A percentile compares a stretch with the other conserved stretches of the same genome.
Conservation (phyloP, 108 stramenopile genomes). For the Nitzschia sp. region DNA sequence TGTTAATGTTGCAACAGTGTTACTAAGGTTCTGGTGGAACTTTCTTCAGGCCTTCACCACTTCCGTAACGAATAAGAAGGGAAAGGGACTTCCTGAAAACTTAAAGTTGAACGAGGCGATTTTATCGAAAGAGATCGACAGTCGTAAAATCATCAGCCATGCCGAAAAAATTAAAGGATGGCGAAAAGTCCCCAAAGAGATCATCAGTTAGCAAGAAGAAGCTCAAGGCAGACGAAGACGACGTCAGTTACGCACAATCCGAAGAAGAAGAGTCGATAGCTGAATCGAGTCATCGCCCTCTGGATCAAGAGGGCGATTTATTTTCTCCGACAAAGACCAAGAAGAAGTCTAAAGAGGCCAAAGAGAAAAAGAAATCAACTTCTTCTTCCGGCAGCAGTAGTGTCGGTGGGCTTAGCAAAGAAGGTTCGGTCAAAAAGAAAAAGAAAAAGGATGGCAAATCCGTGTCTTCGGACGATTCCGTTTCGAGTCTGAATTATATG, state of each 20-base stretch:
- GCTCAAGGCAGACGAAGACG: too few relatives aligned
- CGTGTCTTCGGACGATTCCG: too few relatives aligned
- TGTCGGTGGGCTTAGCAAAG: neutral
- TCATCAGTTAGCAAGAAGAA: too few relatives aligned
- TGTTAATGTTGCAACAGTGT: too few relatives aligned
- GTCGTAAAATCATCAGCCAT: too few relatives aligned
- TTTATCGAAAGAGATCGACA: too few relatives aligned
- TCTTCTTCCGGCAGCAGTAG: neutral
- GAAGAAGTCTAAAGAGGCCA: conserved; percentile 1
- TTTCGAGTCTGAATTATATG: too few relatives aligned
- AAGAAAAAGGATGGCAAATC: conserved; percentile 26
- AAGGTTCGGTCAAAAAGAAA: conserved; percentile 12
- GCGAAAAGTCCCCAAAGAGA: neutral
- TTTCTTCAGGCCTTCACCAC: neutral
- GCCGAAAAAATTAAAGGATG: neutral
- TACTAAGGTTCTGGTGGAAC: too few relatives aligned
- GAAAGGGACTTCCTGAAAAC: too few relatives aligned
- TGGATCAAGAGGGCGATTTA: neutral
- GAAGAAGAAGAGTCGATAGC: neutral
- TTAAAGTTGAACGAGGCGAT: too few relatives aligned
- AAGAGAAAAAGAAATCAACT: neutral
- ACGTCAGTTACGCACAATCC: neutral
- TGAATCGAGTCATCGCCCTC: neutral
- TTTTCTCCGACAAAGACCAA: conserved; percentile 8
- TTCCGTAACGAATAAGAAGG: neutral